Conservation (phyloP, 1,284 basidiomycete genomes). For the Ceratobasidium papillatum region DNA sequence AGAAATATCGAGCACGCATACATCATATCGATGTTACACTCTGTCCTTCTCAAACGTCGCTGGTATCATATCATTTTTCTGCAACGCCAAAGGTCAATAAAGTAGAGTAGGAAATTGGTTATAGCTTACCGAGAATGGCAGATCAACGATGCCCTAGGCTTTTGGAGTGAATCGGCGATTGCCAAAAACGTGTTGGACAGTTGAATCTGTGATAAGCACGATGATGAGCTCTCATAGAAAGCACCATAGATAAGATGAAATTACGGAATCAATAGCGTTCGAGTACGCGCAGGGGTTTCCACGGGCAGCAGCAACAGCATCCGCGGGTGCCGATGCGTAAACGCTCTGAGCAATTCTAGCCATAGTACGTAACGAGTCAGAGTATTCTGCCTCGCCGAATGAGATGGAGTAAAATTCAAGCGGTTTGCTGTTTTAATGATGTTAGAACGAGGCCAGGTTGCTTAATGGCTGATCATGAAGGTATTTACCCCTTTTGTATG, state of each 20-base stretch:
- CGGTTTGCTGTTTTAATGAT: too few relatives aligned
- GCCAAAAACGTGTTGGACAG: slow-evolving; percentile 47
- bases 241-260: neutral
- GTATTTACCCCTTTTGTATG: slow-evolving; percentile 46
- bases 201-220: neutral
- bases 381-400: slow-evolving; percentile 57
- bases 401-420: slow-evolving; percentile 65
- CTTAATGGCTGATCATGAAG: too few relatives aligned
- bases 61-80: too few relatives aligned
- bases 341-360: slow-evolving; percentile 61
- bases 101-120: too few relatives aligned
- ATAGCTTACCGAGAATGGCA: neutral
- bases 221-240: neutral
- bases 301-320: slow-evolving; percentile 54
- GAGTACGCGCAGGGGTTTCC: slow-evolving; percentile 59
- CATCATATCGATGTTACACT: too few relatives aligned
- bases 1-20: too few relatives aligned
- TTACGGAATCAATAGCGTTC: slow-evolving; percentile 62
- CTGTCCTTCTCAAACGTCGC: too few relatives aligned
- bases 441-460: too few relatives aligned
- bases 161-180: slow-evolving; percentile 66
- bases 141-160: slow-evolving; percentile 61
- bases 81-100: too few relatives aligned
- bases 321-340: slow-evolving; percentile 59
- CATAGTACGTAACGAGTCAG: slow-evolving; percentile 59